Conservation (phyloP, 805 yeast genomes). For the Naumovozyma castellii region DNA sequence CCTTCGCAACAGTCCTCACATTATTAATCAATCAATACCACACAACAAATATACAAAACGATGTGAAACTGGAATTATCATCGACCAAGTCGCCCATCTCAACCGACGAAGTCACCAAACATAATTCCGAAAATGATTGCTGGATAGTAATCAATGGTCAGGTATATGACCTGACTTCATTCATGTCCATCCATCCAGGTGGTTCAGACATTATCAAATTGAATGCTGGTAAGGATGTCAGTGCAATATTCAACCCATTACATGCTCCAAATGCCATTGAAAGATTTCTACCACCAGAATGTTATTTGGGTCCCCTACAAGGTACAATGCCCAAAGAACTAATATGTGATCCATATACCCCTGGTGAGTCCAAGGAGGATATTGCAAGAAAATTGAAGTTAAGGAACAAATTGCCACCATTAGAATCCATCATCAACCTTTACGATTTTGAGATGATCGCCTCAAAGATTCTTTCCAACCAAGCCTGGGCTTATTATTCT, state of each 20-base stretch:
- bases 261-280: constrained; percentile 85
- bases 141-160: constrained; percentile 80
- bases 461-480: constrained; percentile 59
- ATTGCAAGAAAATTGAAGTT: constrained; percentile 20
- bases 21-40: too few species aligned
- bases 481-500: constrained; percentile 90
- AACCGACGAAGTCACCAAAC: constrained; percentile 52
- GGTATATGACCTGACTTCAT: constrained; percentile 68
- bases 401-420: constrained; percentile 50
- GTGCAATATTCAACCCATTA: constrained; percentile 75
- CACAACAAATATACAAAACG: neutral
- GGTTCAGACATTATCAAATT: constrained; percentile 65
- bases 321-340: constrained; percentile 26
- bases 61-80: neutral
- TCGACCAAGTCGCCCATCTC: constrained; percentile 10
- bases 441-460: constrained; percentile 87
- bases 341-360: constrained; percentile 25
- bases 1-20: neutral
- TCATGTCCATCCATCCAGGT: constrained; percentile 74
- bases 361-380: constrained; percentile 29
- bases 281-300: constrained; percentile 46
- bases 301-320: constrained; percentile 50
- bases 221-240: constrained; percentile 78
- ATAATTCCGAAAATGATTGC: constrained; percentile 61
- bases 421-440: constrained; percentile 61